Percentiles rank a stretch among this genome's conserved stretches.
Conservation (phyloP, 331 rosid species). For the Cucumis variabilis region DNA sequence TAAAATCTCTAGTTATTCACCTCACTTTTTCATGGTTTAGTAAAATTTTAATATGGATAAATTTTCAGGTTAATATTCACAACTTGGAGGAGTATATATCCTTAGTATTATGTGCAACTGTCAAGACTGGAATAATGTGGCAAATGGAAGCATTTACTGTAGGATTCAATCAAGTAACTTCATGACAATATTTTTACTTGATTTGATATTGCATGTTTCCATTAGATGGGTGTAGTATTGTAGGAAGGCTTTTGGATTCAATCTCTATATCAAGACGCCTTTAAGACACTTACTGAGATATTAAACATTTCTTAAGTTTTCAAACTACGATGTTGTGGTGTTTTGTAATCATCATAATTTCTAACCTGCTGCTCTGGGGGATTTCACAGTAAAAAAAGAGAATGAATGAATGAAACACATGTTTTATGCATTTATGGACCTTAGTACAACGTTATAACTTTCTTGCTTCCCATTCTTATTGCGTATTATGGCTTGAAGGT, state of each 20-base stretch:
- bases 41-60: constrained; percentile 12
- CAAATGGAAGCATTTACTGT: constrained; percentile 94
- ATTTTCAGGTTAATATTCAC: constrained; percentile 82
- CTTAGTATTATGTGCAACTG: constrained; percentile 81
- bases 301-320: neutral
- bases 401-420: neutral
- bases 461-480: constrained; percentile 3
- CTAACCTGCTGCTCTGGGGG: neutral
- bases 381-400: neutral
- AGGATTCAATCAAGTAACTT: constrained; percentile 91
- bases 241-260: neutral
- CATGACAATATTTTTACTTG: neutral
- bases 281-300: neutral
- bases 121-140: constrained; percentile 80
- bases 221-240: neutral
- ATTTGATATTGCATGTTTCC: neutral
- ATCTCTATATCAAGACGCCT: neutral
- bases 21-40: neutral
- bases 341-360: neutral
- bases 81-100: constrained; percentile 92
- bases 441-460: neutral
- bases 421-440: neutral
- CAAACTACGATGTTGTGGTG: neutral
- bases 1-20: neutral
- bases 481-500: neutral